Percentiles rank a stretch among this genome's conserved stretches.
These are phyloP conservation scores for Leccinum boreale DNA, from an alignment of 768 basidiomycete species.

Conservation along the genomic window DNA sequence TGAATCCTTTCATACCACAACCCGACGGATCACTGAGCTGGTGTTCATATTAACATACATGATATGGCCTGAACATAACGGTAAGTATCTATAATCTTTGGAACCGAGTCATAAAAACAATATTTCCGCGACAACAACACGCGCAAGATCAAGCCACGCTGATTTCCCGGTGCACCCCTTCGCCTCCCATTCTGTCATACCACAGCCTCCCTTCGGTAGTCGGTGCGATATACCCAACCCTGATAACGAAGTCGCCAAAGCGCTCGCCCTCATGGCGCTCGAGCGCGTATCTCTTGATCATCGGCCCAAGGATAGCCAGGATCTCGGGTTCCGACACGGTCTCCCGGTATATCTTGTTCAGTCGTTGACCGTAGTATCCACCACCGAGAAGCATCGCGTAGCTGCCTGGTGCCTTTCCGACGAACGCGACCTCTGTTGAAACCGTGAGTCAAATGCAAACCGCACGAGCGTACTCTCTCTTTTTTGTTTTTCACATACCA, in stretches of 20 bases:
- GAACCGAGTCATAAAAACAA: not conserved
- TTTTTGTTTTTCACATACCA: constrained; percentile 41
- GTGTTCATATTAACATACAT: not conserved
- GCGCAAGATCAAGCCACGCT: constrained; percentile 6
- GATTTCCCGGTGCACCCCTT: constrained; percentile 52
- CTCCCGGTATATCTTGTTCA: constrained; percentile 96
- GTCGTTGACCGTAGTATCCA: constrained; percentile 88
- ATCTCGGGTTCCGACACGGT: constrained; percentile 90
- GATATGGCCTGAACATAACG: not conserved
- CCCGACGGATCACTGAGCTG: constrained; percentile 25
- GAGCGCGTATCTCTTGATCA: constrained; percentile 92
- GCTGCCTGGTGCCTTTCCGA: constrained; percentile 91
- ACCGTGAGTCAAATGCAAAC: not conserved
- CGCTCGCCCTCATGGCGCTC: constrained; percentile 85
- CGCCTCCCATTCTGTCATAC: constrained; percentile 83
- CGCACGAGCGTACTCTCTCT: not conserved
- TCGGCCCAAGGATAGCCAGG: constrained; percentile 79
- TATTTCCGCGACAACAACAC: not conserved
- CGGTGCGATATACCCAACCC: constrained; percentile 85
- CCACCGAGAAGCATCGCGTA: constrained; percentile 97
- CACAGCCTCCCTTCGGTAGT: constrained; percentile 82
- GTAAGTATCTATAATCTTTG: not conserved
- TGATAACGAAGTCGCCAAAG: constrained; percentile 94
- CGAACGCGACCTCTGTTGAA: constrained; percentile 81
- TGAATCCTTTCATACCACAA: constrained; percentile 86